phyloP scores from a whole-genome alignment of 805 yeast species.

The Yarrowia phangngaensis region DNA sequence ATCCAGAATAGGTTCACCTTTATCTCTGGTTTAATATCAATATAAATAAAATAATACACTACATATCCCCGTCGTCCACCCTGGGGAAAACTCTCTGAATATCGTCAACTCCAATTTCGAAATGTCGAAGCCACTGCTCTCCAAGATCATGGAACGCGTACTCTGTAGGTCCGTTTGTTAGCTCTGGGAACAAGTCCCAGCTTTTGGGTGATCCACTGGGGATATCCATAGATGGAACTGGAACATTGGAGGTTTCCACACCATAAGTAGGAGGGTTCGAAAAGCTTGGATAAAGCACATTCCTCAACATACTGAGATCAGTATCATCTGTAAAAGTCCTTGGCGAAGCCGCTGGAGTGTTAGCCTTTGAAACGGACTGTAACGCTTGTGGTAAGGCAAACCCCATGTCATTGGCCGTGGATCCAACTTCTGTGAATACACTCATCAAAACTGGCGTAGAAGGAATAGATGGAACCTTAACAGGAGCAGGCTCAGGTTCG shows the following conservation, averaged over 20 bases:
- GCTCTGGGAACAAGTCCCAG: conserved; percentile 25
- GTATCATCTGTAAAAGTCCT: conserved; percentile 2
- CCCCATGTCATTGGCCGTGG: conserved; percentile 2
- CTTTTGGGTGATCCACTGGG: conserved; percentile 9
- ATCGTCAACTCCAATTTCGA: conserved; percentile 23
- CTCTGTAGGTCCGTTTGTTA: conserved; percentile 11
- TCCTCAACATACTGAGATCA: conserved; percentile 10
- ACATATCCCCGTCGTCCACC: conserved; percentile 11
- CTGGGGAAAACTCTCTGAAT: conserved; percentile 20
- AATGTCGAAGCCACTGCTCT: conserved; percentile 26
- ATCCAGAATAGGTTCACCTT: background rate
- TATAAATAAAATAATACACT: background rate
- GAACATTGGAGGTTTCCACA: background rate
- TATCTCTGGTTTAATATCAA: conserved; percentile 1
- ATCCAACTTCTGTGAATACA: conserved; percentile 11
- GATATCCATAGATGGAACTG: background rate
- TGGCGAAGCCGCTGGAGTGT: conserved; percentile 10
- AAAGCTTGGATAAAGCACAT: conserved; percentile 10
- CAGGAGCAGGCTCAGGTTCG: conserved; percentile 8
- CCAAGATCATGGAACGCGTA: conserved; percentile 23
- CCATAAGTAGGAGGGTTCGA: conserved; percentile 20
- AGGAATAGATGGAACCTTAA: conserved; percentile 9
- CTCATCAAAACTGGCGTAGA: conserved; percentile 21
- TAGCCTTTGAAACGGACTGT: conserved; percentile 15
- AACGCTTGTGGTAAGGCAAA: conserved; percentile 14